Conservation (phyloP, 169 alveolate species). For the Perkinsus olseni region DNA sequence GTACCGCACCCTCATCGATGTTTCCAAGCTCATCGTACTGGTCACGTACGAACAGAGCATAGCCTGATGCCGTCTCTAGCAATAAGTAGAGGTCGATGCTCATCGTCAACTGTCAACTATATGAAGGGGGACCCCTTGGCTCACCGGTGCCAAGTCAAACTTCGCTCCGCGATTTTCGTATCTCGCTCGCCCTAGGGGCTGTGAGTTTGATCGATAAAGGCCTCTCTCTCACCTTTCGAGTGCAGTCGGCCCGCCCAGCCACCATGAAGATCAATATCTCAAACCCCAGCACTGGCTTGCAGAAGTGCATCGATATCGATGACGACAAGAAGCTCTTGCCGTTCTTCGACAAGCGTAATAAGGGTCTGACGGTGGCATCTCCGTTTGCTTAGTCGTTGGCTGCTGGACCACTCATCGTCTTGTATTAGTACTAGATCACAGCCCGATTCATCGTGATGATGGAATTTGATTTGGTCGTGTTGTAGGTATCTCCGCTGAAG, state of each 20-base stretch:
- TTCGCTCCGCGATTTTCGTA: background rate
- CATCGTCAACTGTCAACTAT: background rate
- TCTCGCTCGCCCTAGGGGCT: constrained; percentile 2
- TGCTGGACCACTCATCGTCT: background rate
- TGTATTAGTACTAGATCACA: background rate
- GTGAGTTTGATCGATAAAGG: background rate
- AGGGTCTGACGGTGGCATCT: background rate
- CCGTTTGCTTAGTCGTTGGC: background rate
- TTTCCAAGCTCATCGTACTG: constrained; percentile 82
- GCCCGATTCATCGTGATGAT: background rate
- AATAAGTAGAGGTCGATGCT: constrained; percentile 31
- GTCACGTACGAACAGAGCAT: constrained; percentile 74
- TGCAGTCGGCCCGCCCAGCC: constrained; percentile 16
- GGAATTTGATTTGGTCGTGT: constrained; percentile 80
- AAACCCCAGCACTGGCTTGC: constrained; percentile 89
- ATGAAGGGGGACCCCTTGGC: background rate
- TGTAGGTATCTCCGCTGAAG: constrained; percentile 58
- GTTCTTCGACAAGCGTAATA: constrained; percentile 82
- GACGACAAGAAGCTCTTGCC: constrained; percentile 94
- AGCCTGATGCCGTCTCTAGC: constrained; percentile 89
- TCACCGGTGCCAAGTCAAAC: background rate
- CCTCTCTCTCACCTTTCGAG: background rate
- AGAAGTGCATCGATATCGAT: constrained; percentile 94
- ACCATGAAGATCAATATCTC: constrained; percentile 89
- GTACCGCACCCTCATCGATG: background rate